These are phyloP conservation scores for Wickerhamomyces subpelliculosus DNA, from an alignment of 805 yeast genomes.

Conservation along the genomic window DNA sequence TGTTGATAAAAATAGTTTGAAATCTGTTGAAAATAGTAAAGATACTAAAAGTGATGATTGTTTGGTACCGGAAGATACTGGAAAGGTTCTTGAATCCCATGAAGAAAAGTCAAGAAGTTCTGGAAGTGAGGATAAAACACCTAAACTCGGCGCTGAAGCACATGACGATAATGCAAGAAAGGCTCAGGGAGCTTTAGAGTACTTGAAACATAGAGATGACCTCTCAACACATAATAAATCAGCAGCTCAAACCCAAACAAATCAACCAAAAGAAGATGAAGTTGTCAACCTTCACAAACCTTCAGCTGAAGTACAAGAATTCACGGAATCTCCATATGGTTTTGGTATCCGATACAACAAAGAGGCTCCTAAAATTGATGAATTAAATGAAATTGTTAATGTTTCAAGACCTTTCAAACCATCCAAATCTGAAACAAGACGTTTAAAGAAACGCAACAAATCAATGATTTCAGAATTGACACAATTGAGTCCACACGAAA, in stretches of 20 bases:
- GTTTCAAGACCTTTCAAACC: not conserved
- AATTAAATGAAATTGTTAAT: not conserved
- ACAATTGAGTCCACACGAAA: not conserved
- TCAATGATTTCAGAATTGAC: not conserved
- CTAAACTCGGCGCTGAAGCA: no score
- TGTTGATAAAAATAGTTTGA: no score
- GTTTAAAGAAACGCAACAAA: not conserved
- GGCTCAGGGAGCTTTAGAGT: no score
- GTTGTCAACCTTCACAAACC: not conserved
- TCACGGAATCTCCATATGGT: constrained; percentile 1
- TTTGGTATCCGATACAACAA: not conserved
- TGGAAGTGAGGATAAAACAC: no score
- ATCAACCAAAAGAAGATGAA: no score
- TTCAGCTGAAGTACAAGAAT: not conserved
- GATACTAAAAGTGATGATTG: not conserved
- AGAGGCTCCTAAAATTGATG: constrained; percentile 2
- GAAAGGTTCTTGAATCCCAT: not conserved
- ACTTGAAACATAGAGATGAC: no score
- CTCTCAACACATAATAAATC: no score
- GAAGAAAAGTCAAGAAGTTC: no score
- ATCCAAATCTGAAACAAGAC: not conserved
- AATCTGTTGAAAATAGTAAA: no score
- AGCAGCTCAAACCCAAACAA: no score
- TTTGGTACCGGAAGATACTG: not conserved
- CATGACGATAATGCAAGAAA: no score